Evolutionary conservation across 1,284 basidiomycete species (phyloP), one percentile per base, ranked within the genome.

Genomic region (Cryptococcus amylolentus): DNA sequence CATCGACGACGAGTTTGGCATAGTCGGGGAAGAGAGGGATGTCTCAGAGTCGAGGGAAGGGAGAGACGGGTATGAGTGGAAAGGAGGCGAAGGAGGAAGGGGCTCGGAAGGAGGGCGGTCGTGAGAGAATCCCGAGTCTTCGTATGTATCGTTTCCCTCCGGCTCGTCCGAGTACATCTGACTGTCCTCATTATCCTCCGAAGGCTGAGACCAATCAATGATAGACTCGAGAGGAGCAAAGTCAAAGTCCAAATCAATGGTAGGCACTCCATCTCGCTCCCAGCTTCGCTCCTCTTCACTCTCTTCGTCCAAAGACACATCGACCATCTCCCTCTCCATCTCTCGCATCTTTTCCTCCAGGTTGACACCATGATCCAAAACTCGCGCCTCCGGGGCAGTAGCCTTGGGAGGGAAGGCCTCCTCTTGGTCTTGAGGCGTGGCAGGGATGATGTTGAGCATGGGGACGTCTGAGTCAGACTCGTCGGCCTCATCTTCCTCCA

Each of bases 391-490:
- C 45, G 55, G n/a, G 14, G 44, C 47, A 8, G 5, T 20, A n/a
- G 8, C 23, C 31, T 48, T 46, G 1, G 37, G 47, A 2, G 55
- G 48, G 49, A 70, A 71, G n/a, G 65, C 68, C 40, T 74, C 68
- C 5, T 49, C 50, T 16, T 49, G 51, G 7, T 69, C 57, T 51
- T 69, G 65, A 1, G 73, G 73, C 5, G 74, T 76, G 4, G 74
- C 71, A n/a, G 74, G 74, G 37, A 76, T 75, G 58, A 76, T 66
- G 43, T 76, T 75, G 56, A 76, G 58, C 63, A 71, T 68, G 2
- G 72, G 72, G 18, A 72, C 62, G 41, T 57, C 52, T 18, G 52
- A 50, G 18, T 53, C 57, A 18, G 18, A 13, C 18, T 26, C 48
- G 28, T 37, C 49, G 7, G 41, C 48, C 43, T 40, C 39, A 7